Percentiles rank a stretch among this genome's conserved stretches.
Evolutionary conservation across 1,284 basidiomycete genomes (phyloP).

Genomic region (Rhodofomes roseus): DNA sequence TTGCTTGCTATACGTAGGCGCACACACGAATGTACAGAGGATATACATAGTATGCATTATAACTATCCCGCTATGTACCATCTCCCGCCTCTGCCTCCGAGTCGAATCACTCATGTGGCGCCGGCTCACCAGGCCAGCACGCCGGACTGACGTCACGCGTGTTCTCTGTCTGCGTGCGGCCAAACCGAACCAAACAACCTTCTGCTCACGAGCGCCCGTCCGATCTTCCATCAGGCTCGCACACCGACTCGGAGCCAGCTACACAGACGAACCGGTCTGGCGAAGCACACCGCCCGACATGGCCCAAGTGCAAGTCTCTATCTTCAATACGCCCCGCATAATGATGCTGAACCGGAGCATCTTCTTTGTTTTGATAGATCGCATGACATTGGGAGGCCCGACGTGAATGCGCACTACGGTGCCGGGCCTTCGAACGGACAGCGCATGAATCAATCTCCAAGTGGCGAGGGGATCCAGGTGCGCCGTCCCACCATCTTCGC

Average conservation of each 20-base stretch:
- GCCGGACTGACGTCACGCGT: neutral
- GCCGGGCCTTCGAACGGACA: neutral
- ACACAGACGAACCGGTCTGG: constrained; percentile 10
- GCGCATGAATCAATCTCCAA: constrained; percentile 1
- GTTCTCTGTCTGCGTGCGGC: neutral
- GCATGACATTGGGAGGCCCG: neutral
- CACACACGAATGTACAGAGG: neutral
- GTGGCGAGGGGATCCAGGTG: constrained; percentile 4
- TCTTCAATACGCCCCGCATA: neutral
- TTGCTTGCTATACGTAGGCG: constrained; percentile 13
- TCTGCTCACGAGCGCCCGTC: neutral
- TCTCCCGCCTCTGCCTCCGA: neutral
- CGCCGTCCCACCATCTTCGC: neutral
- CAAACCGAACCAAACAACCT: constrained; percentile 6
- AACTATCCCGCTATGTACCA: neutral
- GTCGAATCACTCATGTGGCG: neutral
- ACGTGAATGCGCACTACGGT: neutral
- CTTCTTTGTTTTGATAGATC: neutral
- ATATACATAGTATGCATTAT: neutral
- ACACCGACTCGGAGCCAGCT: neutral
- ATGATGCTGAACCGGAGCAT: neutral
- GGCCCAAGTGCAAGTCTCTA: constrained; percentile 2
- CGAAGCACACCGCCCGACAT: neutral
- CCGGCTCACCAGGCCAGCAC: neutral
- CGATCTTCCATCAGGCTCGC: neutral